These are phyloP conservation scores for Fusarium chuoi DNA, from an alignment of 2,329 filamentous ascomycete genomes.

Conservation along the genomic window DNA sequence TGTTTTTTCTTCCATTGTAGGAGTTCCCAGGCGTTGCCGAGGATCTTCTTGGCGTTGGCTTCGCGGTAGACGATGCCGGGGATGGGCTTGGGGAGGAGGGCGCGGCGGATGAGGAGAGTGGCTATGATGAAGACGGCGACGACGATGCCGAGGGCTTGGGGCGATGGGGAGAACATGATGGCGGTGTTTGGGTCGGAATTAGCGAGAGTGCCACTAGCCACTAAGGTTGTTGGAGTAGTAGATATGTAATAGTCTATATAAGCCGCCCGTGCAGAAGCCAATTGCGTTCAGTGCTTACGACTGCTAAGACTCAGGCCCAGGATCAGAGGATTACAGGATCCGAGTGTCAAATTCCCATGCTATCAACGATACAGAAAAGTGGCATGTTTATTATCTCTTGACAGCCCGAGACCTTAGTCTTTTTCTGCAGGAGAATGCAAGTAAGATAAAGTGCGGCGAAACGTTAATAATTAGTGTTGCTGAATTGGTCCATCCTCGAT, in stretches of 20 bases:
- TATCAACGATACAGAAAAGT: neutral
- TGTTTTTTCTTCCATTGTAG: neutral
- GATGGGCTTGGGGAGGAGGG: neutral
- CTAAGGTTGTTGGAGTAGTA: neutral
- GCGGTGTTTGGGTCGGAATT: neutral
- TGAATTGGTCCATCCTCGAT: neutral
- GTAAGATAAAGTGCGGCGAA: neutral
- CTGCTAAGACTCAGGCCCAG: neutral
- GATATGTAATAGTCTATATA: neutral
- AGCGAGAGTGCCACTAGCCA: neutral
- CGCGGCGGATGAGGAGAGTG: neutral
- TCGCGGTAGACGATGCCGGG: neutral
- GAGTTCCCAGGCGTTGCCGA: neutral
- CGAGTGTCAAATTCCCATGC: no score
- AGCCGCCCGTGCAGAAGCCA: neutral
- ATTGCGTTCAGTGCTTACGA: neutral
- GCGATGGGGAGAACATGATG: neutral
- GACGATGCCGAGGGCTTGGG: neutral
- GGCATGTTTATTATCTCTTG: neutral
- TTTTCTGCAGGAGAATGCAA: neutral
- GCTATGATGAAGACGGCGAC: neutral
- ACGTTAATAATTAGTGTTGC: neutral
- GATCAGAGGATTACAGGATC: neutral
- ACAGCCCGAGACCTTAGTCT: fast-evolving
- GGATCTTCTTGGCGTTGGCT: neutral